Conservation (phyloP, 257 asterid species). For the Solanum verrucosum region DNA sequence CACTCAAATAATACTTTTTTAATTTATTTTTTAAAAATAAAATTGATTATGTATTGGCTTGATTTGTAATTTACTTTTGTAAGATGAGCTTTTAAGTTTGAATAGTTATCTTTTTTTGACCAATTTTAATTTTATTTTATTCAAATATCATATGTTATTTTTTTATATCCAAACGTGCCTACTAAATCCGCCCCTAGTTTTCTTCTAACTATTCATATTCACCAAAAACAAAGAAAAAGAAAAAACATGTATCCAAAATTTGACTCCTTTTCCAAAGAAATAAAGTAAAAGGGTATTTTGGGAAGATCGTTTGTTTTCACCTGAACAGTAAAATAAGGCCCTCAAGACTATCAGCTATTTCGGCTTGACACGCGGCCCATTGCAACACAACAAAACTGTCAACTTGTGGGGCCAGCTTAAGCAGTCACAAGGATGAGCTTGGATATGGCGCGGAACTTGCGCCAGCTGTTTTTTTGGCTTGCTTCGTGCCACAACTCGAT, state of each 20-base stretch:
- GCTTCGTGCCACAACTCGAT: not conserved
- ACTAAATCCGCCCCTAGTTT: not conserved
- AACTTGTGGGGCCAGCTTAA: not conserved
- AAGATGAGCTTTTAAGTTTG: not conserved
- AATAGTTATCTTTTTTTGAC: not conserved
- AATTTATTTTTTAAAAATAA: accelerated
- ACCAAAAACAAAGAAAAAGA: not conserved
- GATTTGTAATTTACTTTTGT: not conserved
- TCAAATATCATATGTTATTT: not conserved
- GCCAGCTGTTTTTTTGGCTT: conserved; percentile 2
- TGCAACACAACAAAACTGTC: not conserved
- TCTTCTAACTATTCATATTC: not conserved
- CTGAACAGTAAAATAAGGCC: not conserved
- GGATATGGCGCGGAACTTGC: not conserved
- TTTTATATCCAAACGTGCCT: not conserved
- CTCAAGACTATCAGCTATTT: not conserved
- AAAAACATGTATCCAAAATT: not conserved
- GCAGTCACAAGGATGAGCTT: not conserved
- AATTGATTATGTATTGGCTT: not conserved
- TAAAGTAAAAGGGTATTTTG: not conserved
- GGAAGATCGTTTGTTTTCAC: not conserved
- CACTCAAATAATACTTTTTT: not conserved
- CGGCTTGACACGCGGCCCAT: not conserved
- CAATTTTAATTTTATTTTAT: not conserved
- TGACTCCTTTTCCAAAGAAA: not conserved